Conservation (phyloP, 208 protist genomes). For the Spongospora subterranea region DNA sequence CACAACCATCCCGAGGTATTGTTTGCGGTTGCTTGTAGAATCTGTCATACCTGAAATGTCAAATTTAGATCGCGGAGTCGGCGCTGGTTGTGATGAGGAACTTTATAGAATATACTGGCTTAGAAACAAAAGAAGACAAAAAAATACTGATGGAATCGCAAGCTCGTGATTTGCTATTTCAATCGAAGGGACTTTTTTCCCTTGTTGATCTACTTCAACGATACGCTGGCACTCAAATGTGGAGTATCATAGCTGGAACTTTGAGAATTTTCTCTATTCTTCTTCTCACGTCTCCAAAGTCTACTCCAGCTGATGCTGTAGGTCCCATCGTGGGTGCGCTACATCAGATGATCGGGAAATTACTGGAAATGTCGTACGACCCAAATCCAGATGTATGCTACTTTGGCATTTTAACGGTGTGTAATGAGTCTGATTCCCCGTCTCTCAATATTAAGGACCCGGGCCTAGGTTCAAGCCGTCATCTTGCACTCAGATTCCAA, state of each 20-base stretch:
- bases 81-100: background rate
- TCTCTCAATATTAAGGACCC: background rate
- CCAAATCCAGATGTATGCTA: slow-evolving; percentile 25
- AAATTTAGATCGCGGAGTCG: background rate
- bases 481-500: slow-evolving; percentile 18
- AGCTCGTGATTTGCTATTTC: slow-evolving; percentile 35
- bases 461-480: slow-evolving; percentile 10
- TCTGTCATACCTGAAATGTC: background rate
- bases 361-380: slow-evolving; percentile 40
- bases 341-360: background rate
- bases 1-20: background rate
- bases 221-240: background rate
- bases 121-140: slow-evolving; percentile 31
- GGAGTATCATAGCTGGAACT: slow-evolving; percentile 8
- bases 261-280: background rate
- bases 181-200: background rate
- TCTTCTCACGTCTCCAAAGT: background rate
- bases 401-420: slow-evolving; percentile 45
- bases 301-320: slow-evolving; percentile 10
- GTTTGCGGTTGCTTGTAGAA: background rate
- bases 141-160: slow-evolving; percentile 46
- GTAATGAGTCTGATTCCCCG: background rate
- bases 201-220: slow-evolving; percentile 25
- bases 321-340: slow-evolving; percentile 3
- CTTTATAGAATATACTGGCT: slow-evolving; percentile 27